Evolutionary conservation across 306 rosid genomes (phyloP).

Genomic region (Acmispon strigosus): DNA sequence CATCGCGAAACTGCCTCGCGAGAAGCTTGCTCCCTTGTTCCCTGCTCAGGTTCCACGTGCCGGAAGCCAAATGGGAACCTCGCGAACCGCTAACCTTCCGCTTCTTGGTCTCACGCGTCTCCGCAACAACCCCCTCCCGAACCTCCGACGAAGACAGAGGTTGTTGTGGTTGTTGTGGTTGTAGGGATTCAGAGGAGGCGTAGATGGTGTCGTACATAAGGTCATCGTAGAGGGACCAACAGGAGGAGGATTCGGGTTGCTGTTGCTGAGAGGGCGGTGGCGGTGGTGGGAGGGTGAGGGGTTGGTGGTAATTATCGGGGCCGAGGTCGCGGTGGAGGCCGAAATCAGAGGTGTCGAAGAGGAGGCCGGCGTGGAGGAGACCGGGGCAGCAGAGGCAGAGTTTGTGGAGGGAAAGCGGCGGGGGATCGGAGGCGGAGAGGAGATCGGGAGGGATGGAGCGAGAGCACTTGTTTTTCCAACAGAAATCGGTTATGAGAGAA

Average conservation of each 20-base stretch:
- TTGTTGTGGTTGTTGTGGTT: not conserved
- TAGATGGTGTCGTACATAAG: slow-evolving; percentile 64
- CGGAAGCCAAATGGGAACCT: slow-evolving; percentile 74
- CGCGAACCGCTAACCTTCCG: slow-evolving; percentile 36
- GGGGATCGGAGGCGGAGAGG: slow-evolving; percentile 17
- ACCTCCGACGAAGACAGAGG: not conserved
- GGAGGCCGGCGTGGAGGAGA: slow-evolving; percentile 69
- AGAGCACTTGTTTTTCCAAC: slow-evolving; percentile 56
- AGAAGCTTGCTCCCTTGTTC: slow-evolving; percentile 83
- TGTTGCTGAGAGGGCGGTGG: not conserved
- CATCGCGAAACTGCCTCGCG: slow-evolving; percentile 73
- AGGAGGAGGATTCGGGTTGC: not conserved
- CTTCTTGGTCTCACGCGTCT: slow-evolving; percentile 21
- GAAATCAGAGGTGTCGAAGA: slow-evolving; percentile 64
- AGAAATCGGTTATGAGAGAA: slow-evolving; percentile 45
- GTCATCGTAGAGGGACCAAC: slow-evolving; percentile 87
- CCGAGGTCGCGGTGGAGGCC: slow-evolving; percentile 76
- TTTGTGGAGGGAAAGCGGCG: slow-evolving; percentile 53
- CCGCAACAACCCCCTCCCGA: slow-evolving; percentile 21
- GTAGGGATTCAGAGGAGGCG: slow-evolving; percentile 27
- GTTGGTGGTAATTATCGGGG: slow-evolving; percentile 13
- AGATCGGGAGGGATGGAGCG: slow-evolving; percentile 55
- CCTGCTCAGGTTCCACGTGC: slow-evolving; percentile 65
- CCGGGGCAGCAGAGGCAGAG: slow-evolving; percentile 92
- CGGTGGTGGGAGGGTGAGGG: not conserved